Conservation (phyloP, 768 basidiomycete species). For the Russula compacta region DNA sequence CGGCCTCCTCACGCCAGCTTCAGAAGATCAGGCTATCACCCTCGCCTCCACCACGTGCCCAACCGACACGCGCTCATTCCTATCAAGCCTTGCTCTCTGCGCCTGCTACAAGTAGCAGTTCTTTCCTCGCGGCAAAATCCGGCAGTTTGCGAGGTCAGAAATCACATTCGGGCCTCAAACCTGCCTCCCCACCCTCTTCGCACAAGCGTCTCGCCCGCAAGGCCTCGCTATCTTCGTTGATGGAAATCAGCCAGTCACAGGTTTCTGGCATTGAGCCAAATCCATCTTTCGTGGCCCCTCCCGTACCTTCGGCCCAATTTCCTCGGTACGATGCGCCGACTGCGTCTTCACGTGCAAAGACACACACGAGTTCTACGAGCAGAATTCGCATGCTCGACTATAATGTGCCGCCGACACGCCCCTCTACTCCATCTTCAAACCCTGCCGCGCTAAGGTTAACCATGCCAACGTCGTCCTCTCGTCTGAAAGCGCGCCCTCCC, state of each 20-base stretch:
- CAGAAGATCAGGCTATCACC: slow-evolving; percentile 61
- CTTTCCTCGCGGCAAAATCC: slow-evolving; percentile 59
- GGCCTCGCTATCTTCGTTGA: slow-evolving; percentile 68
- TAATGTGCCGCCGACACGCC: slow-evolving; percentile 65
- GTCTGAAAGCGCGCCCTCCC: slow-evolving; percentile 64
- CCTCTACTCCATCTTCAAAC: slow-evolving; percentile 73
- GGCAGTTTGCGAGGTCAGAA: slow-evolving; percentile 76
- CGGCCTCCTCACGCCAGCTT: slow-evolving; percentile 59
- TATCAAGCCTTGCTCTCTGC: slow-evolving; percentile 44
- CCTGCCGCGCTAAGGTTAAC: slow-evolving; percentile 72
- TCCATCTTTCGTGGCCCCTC: slow-evolving; percentile 22
- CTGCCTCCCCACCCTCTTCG: slow-evolving; percentile 58
- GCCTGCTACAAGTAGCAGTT: slow-evolving; percentile 39
- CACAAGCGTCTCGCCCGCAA: slow-evolving; percentile 61
- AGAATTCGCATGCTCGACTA: slow-evolving; percentile 52
- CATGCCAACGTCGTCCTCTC: slow-evolving; percentile 70
- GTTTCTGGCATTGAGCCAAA: slow-evolving; percentile 44
- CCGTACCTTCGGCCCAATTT: slow-evolving; percentile 31
- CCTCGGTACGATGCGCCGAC: slow-evolving; percentile 70
- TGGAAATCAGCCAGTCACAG: slow-evolving; percentile 51
- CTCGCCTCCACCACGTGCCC: slow-evolving; percentile 50
- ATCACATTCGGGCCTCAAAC: slow-evolving; percentile 74
- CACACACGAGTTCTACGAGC: slow-evolving; percentile 55
- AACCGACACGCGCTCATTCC: slow-evolving; percentile 47
- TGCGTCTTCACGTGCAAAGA: slow-evolving; percentile 71